Evolutionary conservation across 176 grass and related monocot genomes (phyloP).

Genomic region (Miscanthus lutarioriparius): DNA sequence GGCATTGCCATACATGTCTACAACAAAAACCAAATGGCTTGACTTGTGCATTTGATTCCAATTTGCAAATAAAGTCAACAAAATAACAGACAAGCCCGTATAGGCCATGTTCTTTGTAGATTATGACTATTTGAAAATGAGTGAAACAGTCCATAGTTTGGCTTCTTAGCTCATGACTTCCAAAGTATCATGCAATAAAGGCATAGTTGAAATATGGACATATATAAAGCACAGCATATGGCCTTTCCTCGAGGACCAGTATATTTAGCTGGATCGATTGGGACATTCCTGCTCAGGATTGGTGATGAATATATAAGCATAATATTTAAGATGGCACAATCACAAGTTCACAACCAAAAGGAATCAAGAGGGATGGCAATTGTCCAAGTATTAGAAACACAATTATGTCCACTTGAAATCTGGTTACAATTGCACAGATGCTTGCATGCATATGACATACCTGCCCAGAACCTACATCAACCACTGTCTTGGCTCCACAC

Average conservation of each 20-base stretch:
- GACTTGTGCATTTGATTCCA: neutral
- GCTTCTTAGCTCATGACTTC: neutral
- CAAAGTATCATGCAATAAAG: neutral
- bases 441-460: slow-evolving; percentile 41
- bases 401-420: neutral
- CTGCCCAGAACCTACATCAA: slow-evolving; percentile 99
- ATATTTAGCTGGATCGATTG: neutral
- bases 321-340: neutral
- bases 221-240: neutral
- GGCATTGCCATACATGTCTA: neutral
- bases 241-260: neutral
- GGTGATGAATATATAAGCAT: neutral
- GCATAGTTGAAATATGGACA: neutral
- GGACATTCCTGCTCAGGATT: slow-evolving; percentile 4
- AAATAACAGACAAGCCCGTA: neutral
- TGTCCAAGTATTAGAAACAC: slow-evolving; percentile 10
- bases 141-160: neutral
- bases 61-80: slow-evolving; percentile 31
- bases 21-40: slow-evolving; percentile 8
- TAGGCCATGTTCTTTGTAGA: neutral
- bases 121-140: neutral
- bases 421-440: neutral
- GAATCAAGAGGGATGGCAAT: neutral
- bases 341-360: neutral
- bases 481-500: slow-evolving; percentile 54